Base-by-base conservation (phyloP, 108 stramenopile species). In the Cyclotella sp. region DNA sequence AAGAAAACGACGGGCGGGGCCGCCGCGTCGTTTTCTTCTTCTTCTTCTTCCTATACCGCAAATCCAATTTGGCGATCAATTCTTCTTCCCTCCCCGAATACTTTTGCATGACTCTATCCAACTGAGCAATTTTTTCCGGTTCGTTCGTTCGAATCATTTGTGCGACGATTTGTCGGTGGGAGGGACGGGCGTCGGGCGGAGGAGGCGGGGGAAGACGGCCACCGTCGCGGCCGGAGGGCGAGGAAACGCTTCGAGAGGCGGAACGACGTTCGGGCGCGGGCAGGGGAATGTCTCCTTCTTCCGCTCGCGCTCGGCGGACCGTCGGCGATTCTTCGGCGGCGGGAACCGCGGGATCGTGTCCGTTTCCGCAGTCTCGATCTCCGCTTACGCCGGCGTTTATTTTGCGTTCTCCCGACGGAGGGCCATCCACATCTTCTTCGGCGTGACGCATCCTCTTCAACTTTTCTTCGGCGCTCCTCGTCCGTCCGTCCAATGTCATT, bases 31-130 rank as follows among this genome's bases (percentile, higher is more conserved):
- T 43, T 24, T 34, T 24, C 57, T 47, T 58, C 28, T 60, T 71
- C 45, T 60, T 82, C 68, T 58, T 62, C 47, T 69, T 72, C 34
- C 72, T 52, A 70, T 83, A 83, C 54, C 82, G 47, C 16, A 69
- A 24, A 64, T 83, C 82, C 57, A 83, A 64, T 61, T 83, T 83
- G 51, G 42, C 45, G 21, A 83, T 83, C 54, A 83, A 59, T 70
- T 83, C 82, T 60, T 83, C 82, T 60, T 83, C 82, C 52, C 72
- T 77, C 24, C 82, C 82, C 10, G 21, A n/a, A 42, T 83, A 83
- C 68, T 83, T 83, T 28, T 68, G 43, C 82, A 83, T 73, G 18
- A 83, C 82, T 15, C 76, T 51, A 63, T 83, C 82, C 21, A 83
- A 42, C 47, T 83, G 82, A 41, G 66, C 13, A 45, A 83, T 42